Conservation (phyloP, 2,329 filamentous ascomycete species). For the Taxawa tesnikishii region DNA sequence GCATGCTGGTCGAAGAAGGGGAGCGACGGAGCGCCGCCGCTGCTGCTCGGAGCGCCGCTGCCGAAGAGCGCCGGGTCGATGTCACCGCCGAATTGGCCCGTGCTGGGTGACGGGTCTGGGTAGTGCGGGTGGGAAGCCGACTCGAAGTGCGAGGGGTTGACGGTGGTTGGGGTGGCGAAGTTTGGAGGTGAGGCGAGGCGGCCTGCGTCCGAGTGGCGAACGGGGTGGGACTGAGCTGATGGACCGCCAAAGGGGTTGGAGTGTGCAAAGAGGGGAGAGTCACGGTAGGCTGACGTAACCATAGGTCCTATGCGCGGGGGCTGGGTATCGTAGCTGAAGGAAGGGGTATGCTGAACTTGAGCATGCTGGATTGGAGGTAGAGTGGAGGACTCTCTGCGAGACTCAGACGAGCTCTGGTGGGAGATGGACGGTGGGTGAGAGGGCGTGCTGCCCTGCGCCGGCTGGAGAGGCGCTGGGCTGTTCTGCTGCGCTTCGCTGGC, state of each 20-base stretch:
- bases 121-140: slow-evolving; percentile 5
- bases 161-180: slow-evolving; percentile 11
- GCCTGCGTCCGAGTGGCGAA: slow-evolving; percentile 16
- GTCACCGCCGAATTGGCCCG: slow-evolving; percentile 5
- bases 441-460: slow-evolving; percentile 14
- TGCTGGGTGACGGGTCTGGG: slow-evolving; percentile 7
- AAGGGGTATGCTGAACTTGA: slow-evolving; percentile 10
- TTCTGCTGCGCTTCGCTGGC: slow-evolving; percentile 14
- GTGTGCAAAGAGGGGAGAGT: slow-evolving; percentile 15
- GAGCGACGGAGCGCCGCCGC: no score
- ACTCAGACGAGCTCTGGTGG: slow-evolving; percentile 4
- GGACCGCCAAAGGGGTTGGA: slow-evolving; percentile 8
- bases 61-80: slow-evolving; percentile 10
- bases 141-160: slow-evolving; percentile 6
- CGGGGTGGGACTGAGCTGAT: slow-evolving; percentile 7
- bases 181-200: slow-evolving; percentile 10
- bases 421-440: slow-evolving; percentile 8
- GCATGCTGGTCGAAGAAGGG: slow-evolving; percentile 7
- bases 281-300: slow-evolving; percentile 12
- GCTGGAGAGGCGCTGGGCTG: slow-evolving; percentile 14
- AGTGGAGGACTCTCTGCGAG: slow-evolving; percentile 6
- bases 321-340: slow-evolving; percentile 12
- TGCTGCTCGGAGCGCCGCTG: neutral
- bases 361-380: slow-evolving; percentile 15
- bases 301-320: slow-evolving; percentile 3